A percentile compares a stretch with the other conserved stretches of the same genome.
Evolutionary conservation across 495 filamentous ascomycete genomes (phyloP).

Genomic region (Penicillium bovifimosum): DNA sequence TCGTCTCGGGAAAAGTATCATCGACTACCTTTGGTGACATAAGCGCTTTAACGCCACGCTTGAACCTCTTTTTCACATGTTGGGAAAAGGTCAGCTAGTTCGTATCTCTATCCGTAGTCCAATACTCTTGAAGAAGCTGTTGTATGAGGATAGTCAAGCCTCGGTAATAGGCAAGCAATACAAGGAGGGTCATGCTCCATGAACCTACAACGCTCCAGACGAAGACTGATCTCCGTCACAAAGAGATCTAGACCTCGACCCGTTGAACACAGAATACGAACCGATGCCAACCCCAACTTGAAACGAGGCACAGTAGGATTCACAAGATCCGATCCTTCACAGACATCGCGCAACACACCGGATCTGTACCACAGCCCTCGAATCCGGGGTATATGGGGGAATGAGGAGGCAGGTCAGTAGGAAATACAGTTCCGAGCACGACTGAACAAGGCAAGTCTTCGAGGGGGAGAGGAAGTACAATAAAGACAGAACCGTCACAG

Average conservation of each 20-base stretch:
- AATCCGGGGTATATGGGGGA: conserved; percentile 12
- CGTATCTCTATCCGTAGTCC: no score
- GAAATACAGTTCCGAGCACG: conserved; percentile 1
- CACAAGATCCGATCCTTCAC: not conserved
- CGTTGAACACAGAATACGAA: not conserved
- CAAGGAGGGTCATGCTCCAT: not conserved
- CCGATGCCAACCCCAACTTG: not conserved
- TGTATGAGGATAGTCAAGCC: not conserved
- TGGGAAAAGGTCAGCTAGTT: not conserved
- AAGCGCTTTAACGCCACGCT: not conserved
- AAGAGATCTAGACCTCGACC: not conserved
- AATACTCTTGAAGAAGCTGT: not conserved
- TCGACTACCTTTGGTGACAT: not conserved
- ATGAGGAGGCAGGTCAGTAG: not conserved
- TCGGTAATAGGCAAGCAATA: not conserved
- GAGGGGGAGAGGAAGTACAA: not conserved
- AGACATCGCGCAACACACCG: conserved; percentile 1
- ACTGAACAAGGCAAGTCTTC: conserved; percentile 9
- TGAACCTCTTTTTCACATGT: not conserved
- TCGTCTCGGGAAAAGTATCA: not conserved
- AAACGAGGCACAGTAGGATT: not conserved
- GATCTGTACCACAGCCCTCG: conserved; percentile 3
- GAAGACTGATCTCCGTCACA: not conserved
- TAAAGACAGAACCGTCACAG: conserved; percentile 7
- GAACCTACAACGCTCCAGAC: not conserved